phyloP scores from a whole-genome alignment of 345 rosid genomes.

The Populus alba region DNA sequence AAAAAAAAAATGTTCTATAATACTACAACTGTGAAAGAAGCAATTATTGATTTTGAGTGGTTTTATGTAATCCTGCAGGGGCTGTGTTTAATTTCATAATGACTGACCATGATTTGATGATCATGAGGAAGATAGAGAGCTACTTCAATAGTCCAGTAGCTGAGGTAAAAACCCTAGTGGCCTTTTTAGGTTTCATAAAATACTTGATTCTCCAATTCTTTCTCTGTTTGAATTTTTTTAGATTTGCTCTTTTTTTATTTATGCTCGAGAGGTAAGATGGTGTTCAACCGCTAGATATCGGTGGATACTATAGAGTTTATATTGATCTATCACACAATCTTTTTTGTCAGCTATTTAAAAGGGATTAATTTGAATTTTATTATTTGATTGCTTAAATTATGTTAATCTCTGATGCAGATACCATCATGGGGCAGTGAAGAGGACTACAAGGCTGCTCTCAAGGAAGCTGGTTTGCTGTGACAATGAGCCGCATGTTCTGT shows the following conservation, averaged over 20 bases:
- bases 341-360: too few relatives aligned
- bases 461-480: conserved; percentile 50
- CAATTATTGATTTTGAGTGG: neutral
- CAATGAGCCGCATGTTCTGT: too few relatives aligned
- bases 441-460: conserved; percentile 48
- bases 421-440: conserved; percentile 44
- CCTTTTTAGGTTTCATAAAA: neutral
- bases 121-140: conserved; percentile 71
- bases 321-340: too few relatives aligned
- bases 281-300: too few relatives aligned
- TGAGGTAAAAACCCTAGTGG: conserved; percentile 43
- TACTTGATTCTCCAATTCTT: neutral
- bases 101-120: conserved; percentile 37
- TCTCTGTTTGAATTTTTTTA: neutral
- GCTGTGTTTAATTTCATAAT: conserved; percentile 82
- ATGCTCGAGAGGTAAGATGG: neutral
- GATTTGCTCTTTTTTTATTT: neutral
- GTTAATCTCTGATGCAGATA: conserved; percentile 29
- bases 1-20: neutral
- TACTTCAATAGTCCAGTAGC: conserved; percentile 46
- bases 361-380: neutral
- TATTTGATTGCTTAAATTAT: neutral
- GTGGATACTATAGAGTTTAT: too few relatives aligned
- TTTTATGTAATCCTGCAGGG: conserved; percentile 45
- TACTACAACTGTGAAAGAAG: neutral